These are phyloP conservation scores for Nicotiana otophora DNA, from an alignment of 257 asterid genomes.

Conservation along the genomic window DNA sequence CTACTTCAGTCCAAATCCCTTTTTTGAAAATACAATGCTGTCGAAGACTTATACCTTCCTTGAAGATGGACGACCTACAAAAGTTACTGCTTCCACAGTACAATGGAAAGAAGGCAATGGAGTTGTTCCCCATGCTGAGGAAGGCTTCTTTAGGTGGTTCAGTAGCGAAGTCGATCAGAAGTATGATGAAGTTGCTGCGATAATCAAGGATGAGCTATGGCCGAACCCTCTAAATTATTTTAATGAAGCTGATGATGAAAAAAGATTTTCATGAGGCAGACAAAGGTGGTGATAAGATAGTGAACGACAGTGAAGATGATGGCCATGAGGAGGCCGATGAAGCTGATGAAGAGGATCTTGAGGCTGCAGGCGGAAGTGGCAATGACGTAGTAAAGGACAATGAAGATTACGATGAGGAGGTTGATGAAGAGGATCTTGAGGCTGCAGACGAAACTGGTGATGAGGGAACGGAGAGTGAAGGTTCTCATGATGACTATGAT, in stretches of 20 bases:
- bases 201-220: conserved; percentile 65
- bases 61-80: conserved; percentile 66
- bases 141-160: conserved; percentile 84
- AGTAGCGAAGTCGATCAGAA: conserved; percentile 37
- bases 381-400: not conserved
- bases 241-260: not conserved
- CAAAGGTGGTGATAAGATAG: no score
- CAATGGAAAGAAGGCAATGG: conserved; percentile 91
- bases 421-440: conserved; percentile 38
- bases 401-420: conserved; percentile 29
- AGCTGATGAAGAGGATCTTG: conserved; percentile 31
- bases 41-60: conserved; percentile 71
- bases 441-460: conserved; percentile 26
- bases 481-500: conserved; percentile 39
- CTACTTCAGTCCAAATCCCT: conserved; percentile 75
- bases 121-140: not conserved
- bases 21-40: conserved; percentile 66
- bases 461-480: conserved; percentile 53
- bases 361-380: conserved; percentile 18
- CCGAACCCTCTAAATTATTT: conserved; percentile 57
- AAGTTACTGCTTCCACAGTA: conserved; percentile 68
- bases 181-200: conserved; percentile 62
- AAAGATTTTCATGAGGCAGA: no score
- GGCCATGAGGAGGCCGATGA: not conserved
- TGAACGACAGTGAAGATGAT: no score